Evolutionary conservation across 495 filamentous ascomycete species (phyloP).

Genomic region (Daldinia grandis): DNA sequence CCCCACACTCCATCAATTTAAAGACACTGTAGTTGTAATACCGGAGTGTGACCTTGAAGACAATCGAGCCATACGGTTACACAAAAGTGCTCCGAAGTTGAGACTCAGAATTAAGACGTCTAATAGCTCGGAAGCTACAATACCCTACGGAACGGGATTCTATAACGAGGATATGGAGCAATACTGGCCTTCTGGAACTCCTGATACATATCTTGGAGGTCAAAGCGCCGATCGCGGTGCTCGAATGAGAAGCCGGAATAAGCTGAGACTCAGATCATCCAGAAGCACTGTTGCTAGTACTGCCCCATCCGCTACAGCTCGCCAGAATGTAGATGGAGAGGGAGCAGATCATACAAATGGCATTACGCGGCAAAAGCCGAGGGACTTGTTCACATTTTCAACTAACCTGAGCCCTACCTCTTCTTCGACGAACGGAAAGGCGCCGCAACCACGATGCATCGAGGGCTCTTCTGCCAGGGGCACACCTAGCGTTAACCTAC

Average conservation of each 20-base stretch:
- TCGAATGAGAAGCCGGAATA: conserved; percentile 33
- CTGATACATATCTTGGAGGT: conserved; percentile 6
- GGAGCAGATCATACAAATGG: conserved; percentile 13
- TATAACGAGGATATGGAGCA: background rate
- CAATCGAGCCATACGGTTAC: background rate
- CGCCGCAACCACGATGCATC: conserved; percentile 7
- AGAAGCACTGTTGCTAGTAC: conserved; percentile 29
- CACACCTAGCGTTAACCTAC: background rate
- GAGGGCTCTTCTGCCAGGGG: conserved; percentile 1
- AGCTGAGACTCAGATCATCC: conserved; percentile 41
- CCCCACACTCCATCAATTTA: conserved; percentile 5
- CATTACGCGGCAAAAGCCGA: conserved; percentile 27
- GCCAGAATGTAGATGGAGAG: conserved; percentile 17
- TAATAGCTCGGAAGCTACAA: conserved; percentile 28
- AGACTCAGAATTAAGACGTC: conserved; percentile 47
- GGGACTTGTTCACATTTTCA: conserved; percentile 37
- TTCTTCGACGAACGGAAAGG: conserved; percentile 9
- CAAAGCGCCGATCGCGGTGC: background rate
- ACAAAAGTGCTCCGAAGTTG: conserved; percentile 44
- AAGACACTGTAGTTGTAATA: background rate
- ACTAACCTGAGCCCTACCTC: conserved; percentile 10
- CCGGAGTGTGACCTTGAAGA: background rate
- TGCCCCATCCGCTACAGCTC: conserved; percentile 30
- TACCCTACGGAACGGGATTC: conserved; percentile 5
- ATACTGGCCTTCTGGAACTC: background rate